These are phyloP conservation scores for Ogataea nitratoaversa DNA, from an alignment of 805 yeast species.

Conservation along the genomic window DNA sequence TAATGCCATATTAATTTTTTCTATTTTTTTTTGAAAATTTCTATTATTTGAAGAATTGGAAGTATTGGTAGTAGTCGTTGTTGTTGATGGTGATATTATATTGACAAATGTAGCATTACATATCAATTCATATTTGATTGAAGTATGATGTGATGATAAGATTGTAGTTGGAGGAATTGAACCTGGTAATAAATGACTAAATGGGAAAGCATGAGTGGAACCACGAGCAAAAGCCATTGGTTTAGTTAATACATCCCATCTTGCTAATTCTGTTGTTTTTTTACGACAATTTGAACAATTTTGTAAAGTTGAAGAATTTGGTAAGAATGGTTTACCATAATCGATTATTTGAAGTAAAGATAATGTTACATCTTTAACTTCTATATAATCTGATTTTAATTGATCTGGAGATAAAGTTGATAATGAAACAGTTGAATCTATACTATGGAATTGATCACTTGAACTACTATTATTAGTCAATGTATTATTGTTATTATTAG, in stretches of 20 bases:
- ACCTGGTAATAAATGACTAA: conserved; percentile 86
- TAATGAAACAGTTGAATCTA: conserved; percentile 21
- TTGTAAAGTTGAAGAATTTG: conserved; percentile 45
- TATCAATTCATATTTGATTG: conserved; percentile 70
- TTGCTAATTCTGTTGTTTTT: conserved; percentile 60
- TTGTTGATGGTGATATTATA: conserved; percentile 6
- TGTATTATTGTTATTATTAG: conserved; percentile 8
- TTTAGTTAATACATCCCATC: conserved; percentile 78
- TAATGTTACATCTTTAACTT: conserved; percentile 55
- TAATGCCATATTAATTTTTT: conserved; percentile 41
- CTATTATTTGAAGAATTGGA: not conserved
- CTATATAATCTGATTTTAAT: conserved; percentile 37
- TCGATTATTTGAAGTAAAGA: conserved; percentile 68
- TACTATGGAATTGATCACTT: not conserved
- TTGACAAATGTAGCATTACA: conserved; percentile 50
- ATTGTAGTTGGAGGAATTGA: conserved; percentile 77
- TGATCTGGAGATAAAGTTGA: conserved; percentile 16
- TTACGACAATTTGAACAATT: conserved; percentile 57
- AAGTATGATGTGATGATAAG: conserved; percentile 47
- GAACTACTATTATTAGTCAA: not conserved
- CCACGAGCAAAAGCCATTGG: conserved; percentile 59
- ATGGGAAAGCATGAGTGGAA: conserved; percentile 78
- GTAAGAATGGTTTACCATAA: conserved; percentile 61
- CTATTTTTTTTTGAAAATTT: conserved; percentile 27
- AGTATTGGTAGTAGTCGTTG: no score